Percentiles rank a stretch among this genome's conserved stretches.
These are phyloP conservation scores for Sphagnum magellanicum DNA, from an alignment of 228 moss, liverwort and hornwort genomes.

Conservation along the genomic window DNA sequence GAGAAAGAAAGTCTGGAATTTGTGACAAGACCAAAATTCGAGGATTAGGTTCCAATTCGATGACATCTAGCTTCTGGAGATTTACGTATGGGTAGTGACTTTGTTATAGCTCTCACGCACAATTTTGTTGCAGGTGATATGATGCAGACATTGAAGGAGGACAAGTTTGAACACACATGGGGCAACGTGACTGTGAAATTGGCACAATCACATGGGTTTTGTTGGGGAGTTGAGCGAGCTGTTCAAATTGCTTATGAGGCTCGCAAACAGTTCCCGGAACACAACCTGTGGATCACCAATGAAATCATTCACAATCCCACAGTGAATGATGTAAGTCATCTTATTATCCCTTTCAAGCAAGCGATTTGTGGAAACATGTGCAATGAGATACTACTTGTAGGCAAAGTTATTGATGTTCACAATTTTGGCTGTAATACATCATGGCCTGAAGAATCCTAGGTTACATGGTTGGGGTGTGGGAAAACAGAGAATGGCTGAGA, in stretches of 20 bases:
- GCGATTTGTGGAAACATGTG: neutral
- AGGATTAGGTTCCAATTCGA: neutral
- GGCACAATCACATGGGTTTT: constrained; percentile 88
- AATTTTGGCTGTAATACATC: neutral
- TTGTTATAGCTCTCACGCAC: neutral
- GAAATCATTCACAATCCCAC: constrained; percentile 99
- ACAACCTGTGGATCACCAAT: constrained; percentile 91
- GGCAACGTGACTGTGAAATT: constrained; percentile 83
- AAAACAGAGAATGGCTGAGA: constrained; percentile 64
- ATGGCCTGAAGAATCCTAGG: neutral
- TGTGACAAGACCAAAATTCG: no score
- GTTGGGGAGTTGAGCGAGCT: constrained; percentile 97
- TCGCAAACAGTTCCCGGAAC: constrained; percentile 75
- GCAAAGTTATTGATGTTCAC: neutral
- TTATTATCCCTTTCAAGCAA: neutral
- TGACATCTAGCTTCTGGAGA: neutral
- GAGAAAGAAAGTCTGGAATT: no score
- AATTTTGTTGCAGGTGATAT: constrained; percentile 39
- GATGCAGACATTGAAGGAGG: constrained; percentile 78
- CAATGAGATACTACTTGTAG: neutral
- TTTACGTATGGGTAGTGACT: neutral
- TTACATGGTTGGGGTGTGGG: constrained; percentile 1
- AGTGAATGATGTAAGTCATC: constrained; percentile 57
- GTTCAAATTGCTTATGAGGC: constrained; percentile 98
- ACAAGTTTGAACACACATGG: constrained; percentile 51